These are phyloP conservation scores for Fusarium pininemorale DNA, from an alignment of 2,329 filamentous ascomycete species.

Conservation along the genomic window DNA sequence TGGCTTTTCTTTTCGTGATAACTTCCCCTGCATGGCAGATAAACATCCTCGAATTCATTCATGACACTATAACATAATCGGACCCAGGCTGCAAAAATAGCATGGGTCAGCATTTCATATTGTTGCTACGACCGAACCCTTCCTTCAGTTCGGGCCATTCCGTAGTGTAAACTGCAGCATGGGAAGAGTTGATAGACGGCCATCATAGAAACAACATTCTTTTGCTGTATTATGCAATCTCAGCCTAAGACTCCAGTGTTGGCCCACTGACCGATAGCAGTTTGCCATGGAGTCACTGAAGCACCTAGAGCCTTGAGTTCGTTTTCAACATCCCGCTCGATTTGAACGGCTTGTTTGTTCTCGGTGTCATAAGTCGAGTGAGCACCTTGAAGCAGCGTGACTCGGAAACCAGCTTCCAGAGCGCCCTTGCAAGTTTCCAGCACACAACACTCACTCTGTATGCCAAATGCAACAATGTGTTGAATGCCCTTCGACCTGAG, in stretches of 20 bases:
- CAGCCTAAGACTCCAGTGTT: not conserved
- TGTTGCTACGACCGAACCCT: not conserved
- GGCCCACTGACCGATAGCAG: not conserved
- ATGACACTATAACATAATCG: too few relatives aligned
- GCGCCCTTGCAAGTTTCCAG: constrained; percentile 21
- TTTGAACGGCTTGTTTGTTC: not conserved
- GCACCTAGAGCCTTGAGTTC: not conserved
- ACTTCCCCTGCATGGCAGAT: not conserved
- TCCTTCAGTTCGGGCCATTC: not conserved
- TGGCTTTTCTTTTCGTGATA: too few relatives aligned
- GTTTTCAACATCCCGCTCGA: constrained; percentile 3
- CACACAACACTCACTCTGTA: constrained; percentile 28
- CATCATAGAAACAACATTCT: not conserved
- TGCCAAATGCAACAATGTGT: constrained; percentile 15
- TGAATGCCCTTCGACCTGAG: constrained; percentile 3
- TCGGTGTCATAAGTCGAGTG: constrained; percentile 20
- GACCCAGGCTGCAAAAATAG: not conserved
- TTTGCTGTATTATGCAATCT: not conserved
- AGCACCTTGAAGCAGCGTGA: constrained; percentile 16
- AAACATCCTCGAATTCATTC: not conserved
- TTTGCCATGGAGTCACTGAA: constrained; percentile 1
- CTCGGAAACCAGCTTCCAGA: constrained; percentile 14
- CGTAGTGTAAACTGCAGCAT: not conserved
- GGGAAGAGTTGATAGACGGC: not conserved
- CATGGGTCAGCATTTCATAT: not conserved